Percentiles rank a stretch among this genome's conserved stretches.
These are phyloP conservation scores for Cystobasidium tubakii DNA, from an alignment of 768 basidiomycete species.

Conservation along the genomic window DNA sequence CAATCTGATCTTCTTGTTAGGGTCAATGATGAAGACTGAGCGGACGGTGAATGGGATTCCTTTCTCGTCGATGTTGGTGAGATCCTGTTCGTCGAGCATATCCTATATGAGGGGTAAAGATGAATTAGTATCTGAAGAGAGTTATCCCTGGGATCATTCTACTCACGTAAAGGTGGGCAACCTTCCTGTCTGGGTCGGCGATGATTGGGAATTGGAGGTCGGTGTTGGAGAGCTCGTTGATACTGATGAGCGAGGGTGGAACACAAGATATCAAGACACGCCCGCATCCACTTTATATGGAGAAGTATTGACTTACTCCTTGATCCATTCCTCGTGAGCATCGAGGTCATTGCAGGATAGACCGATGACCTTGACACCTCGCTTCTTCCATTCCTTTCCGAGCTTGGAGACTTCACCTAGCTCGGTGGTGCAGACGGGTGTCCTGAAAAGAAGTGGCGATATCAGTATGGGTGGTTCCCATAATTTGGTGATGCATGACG, in stretches of 20 bases:
- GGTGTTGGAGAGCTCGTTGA: slow-evolving; percentile 62
- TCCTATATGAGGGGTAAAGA: slow-evolving; percentile 60
- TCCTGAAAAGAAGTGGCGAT: slow-evolving; percentile 30
- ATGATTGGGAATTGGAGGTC: slow-evolving; percentile 91
- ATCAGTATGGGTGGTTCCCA: slow-evolving; percentile 17
- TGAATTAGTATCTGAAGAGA: background rate
- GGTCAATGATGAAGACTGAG: slow-evolving; percentile 95
- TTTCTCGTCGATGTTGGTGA: slow-evolving; percentile 60
- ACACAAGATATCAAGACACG: background rate
- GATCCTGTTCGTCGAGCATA: slow-evolving; percentile 93
- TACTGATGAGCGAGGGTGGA: slow-evolving; percentile 42
- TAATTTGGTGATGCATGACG: background rate
- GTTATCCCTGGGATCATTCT: no score
- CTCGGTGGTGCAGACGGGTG: slow-evolving; percentile 78
- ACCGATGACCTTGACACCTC: slow-evolving; percentile 83
- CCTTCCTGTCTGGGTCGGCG: slow-evolving; percentile 78
- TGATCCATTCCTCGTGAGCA: slow-evolving; percentile 79
- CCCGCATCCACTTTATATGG: no score
- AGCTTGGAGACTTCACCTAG: slow-evolving; percentile 91
- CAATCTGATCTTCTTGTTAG: slow-evolving; percentile 87
- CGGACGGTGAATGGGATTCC: slow-evolving; percentile 90
- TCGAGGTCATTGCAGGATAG: slow-evolving; percentile 69
- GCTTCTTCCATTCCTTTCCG: slow-evolving; percentile 71
- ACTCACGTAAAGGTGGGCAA: slow-evolving; percentile 54
- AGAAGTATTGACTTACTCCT: slow-evolving; percentile 60